phyloP scores from a whole-genome alignment of 257 asterid species.

The Paraleonurus japonicus region DNA sequence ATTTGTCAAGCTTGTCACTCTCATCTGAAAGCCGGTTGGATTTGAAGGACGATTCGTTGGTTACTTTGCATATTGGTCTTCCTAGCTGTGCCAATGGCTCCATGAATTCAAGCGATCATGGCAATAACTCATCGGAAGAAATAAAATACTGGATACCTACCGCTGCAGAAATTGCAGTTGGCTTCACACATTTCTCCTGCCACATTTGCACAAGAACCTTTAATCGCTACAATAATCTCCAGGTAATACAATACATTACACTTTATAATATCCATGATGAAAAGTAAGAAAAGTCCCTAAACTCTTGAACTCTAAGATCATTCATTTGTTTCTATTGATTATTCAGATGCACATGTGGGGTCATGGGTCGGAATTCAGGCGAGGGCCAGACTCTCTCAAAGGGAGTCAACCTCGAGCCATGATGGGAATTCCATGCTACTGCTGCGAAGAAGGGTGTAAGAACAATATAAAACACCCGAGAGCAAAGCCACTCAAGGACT shows the following conservation, averaged over 20 bases:
- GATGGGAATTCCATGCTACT: constrained; percentile 64
- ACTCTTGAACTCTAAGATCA: neutral
- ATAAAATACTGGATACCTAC: constrained; percentile 71
- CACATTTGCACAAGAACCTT: constrained; percentile 68
- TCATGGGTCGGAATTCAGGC: constrained; percentile 60
- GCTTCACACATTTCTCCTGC: constrained; percentile 74
- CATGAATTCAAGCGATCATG: constrained; percentile 9
- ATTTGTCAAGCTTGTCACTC: neutral
- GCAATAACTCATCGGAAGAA: neutral
- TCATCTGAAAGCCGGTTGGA: neutral
- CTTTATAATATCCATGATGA: too few species aligned
- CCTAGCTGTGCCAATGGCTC: constrained; percentile 46
- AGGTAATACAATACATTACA: constrained; percentile 37
- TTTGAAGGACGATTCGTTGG: constrained; percentile 32
- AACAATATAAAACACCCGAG: constrained; percentile 58
- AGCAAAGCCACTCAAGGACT: constrained; percentile 59
- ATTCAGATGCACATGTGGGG: constrained; percentile 86
- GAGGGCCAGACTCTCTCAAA: constrained; percentile 65
- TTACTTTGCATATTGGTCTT: constrained; percentile 54
- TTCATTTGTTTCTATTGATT: neutral
- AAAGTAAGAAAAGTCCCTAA: neutral
- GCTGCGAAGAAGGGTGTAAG: constrained; percentile 69
- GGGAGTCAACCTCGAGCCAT: constrained; percentile 50
- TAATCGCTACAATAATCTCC: constrained; percentile 81
- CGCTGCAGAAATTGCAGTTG: constrained; percentile 56